Conservation (phyloP, 169 alveolate species). For the Plasmodium malariae region DNA sequence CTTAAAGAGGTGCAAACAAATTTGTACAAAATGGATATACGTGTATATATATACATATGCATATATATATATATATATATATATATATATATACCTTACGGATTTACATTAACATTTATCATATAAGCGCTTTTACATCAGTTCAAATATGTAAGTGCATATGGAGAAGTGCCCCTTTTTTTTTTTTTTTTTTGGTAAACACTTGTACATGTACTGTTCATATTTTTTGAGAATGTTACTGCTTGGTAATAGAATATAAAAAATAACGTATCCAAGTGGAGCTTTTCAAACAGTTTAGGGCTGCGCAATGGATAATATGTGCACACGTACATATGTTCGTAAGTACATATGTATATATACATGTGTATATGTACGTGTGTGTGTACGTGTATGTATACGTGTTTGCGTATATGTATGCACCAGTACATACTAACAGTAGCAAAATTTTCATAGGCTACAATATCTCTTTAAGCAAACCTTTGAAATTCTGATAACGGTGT, state of each 20-base stretch:
- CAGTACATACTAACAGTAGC: too few relatives aligned
- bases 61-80: conserved; percentile 4
- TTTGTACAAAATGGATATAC: too few relatives aligned
- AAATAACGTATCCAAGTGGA: conserved; percentile 81
- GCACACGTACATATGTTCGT: background rate
- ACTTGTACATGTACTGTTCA: background rate
- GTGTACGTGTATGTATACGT: background rate
- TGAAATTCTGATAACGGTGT: conserved; percentile 62
- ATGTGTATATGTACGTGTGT: background rate
- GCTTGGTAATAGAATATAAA: conserved; percentile 82
- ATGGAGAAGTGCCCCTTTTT: background rate
- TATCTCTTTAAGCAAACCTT: conserved; percentile 19
- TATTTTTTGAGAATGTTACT: conserved; percentile 40
- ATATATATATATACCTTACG: background rate
- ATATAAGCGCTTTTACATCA: background rate
- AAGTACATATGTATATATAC: background rate
- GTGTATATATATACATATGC: background rate
- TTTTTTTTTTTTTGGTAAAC: background rate
- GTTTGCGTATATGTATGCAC: background rate
- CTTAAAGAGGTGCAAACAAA: conserved; percentile 23
- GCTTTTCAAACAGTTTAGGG: conserved; percentile 68
- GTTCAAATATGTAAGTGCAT: background rate
- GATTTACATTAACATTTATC: too few relatives aligned
- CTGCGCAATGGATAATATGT: background rate
- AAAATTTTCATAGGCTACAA: too few relatives aligned